phyloP scores from a whole-genome alignment of 2,329 filamentous ascomycete genomes.

The Bipolaris victoriae region DNA sequence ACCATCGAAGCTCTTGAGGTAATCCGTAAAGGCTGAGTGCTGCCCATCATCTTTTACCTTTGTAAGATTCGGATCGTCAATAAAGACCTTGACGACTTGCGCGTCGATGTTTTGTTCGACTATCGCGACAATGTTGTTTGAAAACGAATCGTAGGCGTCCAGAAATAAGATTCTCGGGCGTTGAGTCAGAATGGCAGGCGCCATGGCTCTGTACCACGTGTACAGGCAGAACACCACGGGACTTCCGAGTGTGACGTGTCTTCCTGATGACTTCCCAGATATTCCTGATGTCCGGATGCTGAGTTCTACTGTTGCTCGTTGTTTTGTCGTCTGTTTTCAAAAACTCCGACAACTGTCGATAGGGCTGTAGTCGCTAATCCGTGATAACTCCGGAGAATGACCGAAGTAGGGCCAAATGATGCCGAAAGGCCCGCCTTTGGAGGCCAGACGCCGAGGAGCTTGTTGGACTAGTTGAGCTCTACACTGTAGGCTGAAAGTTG shows the following conservation, averaged over 20 bases:
- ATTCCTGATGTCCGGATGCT: background rate
- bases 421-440: background rate
- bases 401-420: conserved; percentile 11
- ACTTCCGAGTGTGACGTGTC: background rate
- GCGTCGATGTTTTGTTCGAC: conserved; percentile 72
- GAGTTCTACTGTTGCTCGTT: background rate
- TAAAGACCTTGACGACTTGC: conserved; percentile 72
- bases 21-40: conserved; percentile 49
- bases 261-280: no score
- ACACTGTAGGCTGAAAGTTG: background rate
- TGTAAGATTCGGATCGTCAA: conserved; percentile 56
- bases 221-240: background rate
- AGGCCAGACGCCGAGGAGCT: background rate
- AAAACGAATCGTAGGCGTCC: conserved; percentile 96
- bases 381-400: conserved; percentile 18
- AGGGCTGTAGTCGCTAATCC: conserved; percentile 22
- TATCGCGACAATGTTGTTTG: conserved; percentile 89
- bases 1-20: conserved; percentile 72
- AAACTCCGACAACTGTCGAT: conserved; percentile 13
- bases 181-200: conserved; percentile 34
- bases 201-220: conserved; percentile 26
- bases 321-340: conserved; percentile 11
- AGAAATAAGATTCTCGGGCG: conserved; percentile 75
- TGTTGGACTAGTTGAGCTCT: background rate
- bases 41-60: conserved; percentile 5